A percentile compares a stretch with the other conserved stretches of the same genome.
These are phyloP conservation scores for Cicer yamashitae DNA, from an alignment of 306 rosid genomes.

Conservation along the genomic window DNA sequence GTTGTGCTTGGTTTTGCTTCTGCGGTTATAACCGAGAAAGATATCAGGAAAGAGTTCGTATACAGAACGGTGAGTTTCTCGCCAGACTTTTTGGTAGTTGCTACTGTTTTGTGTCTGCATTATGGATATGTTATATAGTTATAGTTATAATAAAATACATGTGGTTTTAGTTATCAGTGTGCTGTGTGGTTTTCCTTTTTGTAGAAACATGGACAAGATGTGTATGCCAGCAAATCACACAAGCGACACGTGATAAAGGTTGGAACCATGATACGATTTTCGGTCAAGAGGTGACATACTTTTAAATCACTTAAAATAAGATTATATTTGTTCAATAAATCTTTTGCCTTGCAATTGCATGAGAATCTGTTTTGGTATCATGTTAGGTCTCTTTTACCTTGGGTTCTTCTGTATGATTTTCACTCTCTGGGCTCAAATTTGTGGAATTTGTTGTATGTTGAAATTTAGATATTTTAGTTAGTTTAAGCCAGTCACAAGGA, in stretches of 20 bases:
- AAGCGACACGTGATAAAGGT: slow-evolving; percentile 84
- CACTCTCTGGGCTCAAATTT: neutral
- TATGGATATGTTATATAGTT: neutral
- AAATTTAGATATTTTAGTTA: slow-evolving; percentile 6
- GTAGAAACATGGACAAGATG: slow-evolving; percentile 71
- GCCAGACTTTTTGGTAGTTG: slow-evolving; percentile 19
- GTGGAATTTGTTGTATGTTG: neutral
- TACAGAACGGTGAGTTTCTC: slow-evolving; percentile 58
- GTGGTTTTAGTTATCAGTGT: slow-evolving; percentile 7
- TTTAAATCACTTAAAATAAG: slow-evolving; percentile 23
- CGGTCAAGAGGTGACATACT: slow-evolving; percentile 76
- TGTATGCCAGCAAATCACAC: slow-evolving; percentile 65
- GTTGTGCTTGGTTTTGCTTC: slow-evolving; percentile 83
- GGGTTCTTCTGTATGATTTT: neutral
- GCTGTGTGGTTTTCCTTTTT: slow-evolving; percentile 31
- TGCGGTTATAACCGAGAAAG: slow-evolving; percentile 59
- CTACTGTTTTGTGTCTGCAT: neutral
- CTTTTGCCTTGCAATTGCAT: slow-evolving; percentile 17
- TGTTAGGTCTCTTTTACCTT: neutral
- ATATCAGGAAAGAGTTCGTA: slow-evolving; percentile 69
- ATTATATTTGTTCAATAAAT: neutral
- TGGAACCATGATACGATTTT: slow-evolving; percentile 70
- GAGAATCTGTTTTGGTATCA: neutral
- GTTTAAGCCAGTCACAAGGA: neutral
- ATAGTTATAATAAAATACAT: neutral